Evolutionary conservation across 2,329 filamentous ascomycete species (phyloP).

Genomic region (Endoconidiophora laricicola): DNA sequence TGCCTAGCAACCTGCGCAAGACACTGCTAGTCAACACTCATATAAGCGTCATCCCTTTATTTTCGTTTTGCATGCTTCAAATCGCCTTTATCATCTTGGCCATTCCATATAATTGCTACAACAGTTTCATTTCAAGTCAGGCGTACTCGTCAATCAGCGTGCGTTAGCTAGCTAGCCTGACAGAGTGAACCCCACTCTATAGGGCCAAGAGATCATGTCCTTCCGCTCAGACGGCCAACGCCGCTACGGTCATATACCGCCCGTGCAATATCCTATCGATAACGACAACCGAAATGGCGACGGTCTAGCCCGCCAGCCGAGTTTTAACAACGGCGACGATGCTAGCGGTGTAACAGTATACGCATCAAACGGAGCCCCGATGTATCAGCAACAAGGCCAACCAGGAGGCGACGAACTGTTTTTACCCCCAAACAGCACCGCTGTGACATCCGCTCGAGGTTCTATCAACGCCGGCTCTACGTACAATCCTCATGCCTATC

Average conservation of each 20-base stretch:
- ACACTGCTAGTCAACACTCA: not conserved
- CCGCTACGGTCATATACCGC: conserved; percentile 50
- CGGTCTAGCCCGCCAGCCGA: conserved; percentile 38
- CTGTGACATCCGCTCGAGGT: conserved; percentile 11
- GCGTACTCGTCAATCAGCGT: not conserved
- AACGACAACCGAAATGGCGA: conserved; percentile 19
- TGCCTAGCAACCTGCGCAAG: not conserved
- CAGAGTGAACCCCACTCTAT: too few relatives aligned
- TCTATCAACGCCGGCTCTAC: conserved; percentile 15
- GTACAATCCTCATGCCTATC: conserved; percentile 13
- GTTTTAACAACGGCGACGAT: conserved; percentile 66
- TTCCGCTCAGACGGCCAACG: conserved; percentile 46
- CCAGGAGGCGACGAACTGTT: conserved; percentile 9
- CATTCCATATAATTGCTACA: too few relatives aligned
- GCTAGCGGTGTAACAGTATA: conserved; percentile 22
- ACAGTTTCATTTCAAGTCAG: too few relatives aligned
- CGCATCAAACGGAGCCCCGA: conserved; percentile 18
- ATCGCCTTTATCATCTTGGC: not conserved
- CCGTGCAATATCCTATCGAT: conserved; percentile 42
- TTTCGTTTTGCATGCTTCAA: not conserved
- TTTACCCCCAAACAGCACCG: conserved; percentile 8
- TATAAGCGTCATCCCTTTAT: not conserved
- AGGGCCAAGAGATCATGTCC: conserved; percentile 31
- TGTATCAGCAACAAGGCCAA: conserved; percentile 5
- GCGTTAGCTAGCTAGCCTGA: too few relatives aligned